These are phyloP conservation scores for Stephania japonica DNA, from an alignment of 164 flowering plant species.

Conservation along the genomic window DNA sequence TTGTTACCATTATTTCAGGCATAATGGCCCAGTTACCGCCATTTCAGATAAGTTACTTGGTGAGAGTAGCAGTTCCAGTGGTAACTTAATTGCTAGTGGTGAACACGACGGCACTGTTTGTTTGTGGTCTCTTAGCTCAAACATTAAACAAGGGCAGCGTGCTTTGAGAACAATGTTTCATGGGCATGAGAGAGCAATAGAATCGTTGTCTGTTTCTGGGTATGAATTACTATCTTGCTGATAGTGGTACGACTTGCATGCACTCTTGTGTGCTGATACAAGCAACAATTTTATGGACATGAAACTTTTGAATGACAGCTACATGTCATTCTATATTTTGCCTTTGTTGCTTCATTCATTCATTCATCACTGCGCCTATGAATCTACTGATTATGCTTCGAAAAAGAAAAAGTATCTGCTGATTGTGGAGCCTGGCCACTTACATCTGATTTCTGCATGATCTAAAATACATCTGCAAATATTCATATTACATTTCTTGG, in stretches of 20 bases:
- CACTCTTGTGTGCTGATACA: too few relatives aligned
- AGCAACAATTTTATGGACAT: too few relatives aligned
- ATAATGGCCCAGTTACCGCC: constrained; percentile 47
- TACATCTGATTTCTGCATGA: too few relatives aligned
- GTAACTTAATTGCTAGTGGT: constrained; percentile 58
- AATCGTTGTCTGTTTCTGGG: constrained; percentile 62
- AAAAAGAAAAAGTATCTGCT: too few relatives aligned
- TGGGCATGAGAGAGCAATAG: constrained; percentile 59
- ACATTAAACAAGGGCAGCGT: constrained; percentile 59
- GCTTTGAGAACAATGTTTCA: constrained; percentile 50
- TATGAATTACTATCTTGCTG: constrained; percentile 19
- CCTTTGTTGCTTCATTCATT: too few relatives aligned
- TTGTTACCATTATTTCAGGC: constrained; percentile 45
- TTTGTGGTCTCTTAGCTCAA: constrained; percentile 64
- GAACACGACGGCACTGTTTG: constrained; percentile 73
- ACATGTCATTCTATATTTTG: too few relatives aligned
- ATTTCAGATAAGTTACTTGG: constrained; percentile 53
- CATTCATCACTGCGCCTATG: too few relatives aligned
- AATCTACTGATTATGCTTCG: too few relatives aligned
- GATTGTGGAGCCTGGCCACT: too few relatives aligned
- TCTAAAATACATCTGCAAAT: too few relatives aligned
- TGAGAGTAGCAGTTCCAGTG: constrained; percentile 17
- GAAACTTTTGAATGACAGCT: too few relatives aligned
- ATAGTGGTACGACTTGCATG: background rate
- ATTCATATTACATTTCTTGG: too few relatives aligned